Evolutionary conservation across 441 rosid genomes (phyloP).

Genomic region (Gossypium trilobum): DNA sequence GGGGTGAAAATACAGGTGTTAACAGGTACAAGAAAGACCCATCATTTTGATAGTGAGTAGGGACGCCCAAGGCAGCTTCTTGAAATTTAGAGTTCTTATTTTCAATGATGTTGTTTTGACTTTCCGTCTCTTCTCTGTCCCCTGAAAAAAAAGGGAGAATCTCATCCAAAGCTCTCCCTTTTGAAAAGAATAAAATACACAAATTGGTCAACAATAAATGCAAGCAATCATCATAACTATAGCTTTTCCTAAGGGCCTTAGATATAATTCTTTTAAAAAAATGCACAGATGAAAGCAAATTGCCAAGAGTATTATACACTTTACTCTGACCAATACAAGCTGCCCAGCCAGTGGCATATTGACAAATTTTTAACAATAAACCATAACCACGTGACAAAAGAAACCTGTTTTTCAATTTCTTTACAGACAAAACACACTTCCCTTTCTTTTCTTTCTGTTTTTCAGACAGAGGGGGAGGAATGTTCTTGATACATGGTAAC

Average conservation of each 20-base stretch:
- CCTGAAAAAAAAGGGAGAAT: constrained; percentile 37
- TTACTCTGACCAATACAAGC: constrained; percentile 5
- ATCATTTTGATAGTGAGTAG: constrained; percentile 62
- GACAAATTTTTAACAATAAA: not conserved
- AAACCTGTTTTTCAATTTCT: not conserved
- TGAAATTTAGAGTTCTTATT: constrained; percentile 21
- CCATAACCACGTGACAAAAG: constrained; percentile 1
- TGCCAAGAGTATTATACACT: not conserved
- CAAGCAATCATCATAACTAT: not conserved
- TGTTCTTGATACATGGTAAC: not conserved
- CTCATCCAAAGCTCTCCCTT: constrained; percentile 36
- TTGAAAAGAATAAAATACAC: constrained; percentile 13
- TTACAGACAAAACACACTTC: not conserved
- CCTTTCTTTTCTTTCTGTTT: not conserved
- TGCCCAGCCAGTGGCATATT: not conserved
- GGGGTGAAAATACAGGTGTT: constrained; percentile 65
- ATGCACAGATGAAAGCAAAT: not conserved
- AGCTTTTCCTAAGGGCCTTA: not conserved
- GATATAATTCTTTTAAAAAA: not conserved
- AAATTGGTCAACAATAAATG: constrained; percentile 25
- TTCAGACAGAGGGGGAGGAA: not conserved
- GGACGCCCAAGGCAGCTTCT: constrained; percentile 47
- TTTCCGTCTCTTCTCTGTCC: constrained; percentile 23
- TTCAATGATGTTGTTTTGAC: constrained; percentile 17
- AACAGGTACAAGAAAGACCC: constrained; percentile 64